These are phyloP conservation scores for Wickerhamiella occidentalis DNA, from an alignment of 805 yeast species.

Conservation along the genomic window DNA sequence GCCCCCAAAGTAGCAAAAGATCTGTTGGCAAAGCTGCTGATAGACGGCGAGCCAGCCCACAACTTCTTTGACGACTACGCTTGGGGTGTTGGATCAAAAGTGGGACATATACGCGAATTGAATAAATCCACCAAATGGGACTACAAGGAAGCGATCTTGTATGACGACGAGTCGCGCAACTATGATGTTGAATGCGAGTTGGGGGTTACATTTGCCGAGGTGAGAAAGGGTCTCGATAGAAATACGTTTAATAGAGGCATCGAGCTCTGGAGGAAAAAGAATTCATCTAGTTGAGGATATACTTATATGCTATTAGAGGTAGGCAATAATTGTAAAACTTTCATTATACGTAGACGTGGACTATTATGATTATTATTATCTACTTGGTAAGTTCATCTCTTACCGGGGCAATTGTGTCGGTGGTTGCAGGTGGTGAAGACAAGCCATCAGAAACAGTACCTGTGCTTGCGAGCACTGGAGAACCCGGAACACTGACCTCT, in stretches of 20 bases:
- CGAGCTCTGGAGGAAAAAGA: constrained; percentile 18
- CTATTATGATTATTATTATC: not conserved
- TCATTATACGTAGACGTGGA: too few species aligned
- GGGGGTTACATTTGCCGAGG: constrained; percentile 59
- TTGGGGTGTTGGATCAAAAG: constrained; percentile 36
- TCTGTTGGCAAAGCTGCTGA: constrained; percentile 40
- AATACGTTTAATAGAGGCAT: constrained; percentile 17
- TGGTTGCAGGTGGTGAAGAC: not conserved
- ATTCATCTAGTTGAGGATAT: not conserved
- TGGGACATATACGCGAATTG: constrained; percentile 42
- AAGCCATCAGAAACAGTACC: not conserved
- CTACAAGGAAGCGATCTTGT: constrained; percentile 44
- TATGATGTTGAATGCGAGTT: constrained; percentile 52
- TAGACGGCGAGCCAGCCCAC: constrained; percentile 43
- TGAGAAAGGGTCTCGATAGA: constrained; percentile 36
- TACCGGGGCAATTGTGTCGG: not conserved
- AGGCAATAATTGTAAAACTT: too few species aligned
- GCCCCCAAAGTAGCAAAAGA: constrained; percentile 66
- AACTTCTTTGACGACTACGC: constrained; percentile 35
- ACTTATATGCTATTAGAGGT: too few species aligned
- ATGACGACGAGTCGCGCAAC: constrained; percentile 72
- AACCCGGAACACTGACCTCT: not conserved
- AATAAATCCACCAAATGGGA: constrained; percentile 38
- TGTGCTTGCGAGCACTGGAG: not conserved
- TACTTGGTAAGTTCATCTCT: not conserved